Base-by-base conservation (phyloP, 768 basidiomycete species). In the Auricularia auricula-judae region DNA sequence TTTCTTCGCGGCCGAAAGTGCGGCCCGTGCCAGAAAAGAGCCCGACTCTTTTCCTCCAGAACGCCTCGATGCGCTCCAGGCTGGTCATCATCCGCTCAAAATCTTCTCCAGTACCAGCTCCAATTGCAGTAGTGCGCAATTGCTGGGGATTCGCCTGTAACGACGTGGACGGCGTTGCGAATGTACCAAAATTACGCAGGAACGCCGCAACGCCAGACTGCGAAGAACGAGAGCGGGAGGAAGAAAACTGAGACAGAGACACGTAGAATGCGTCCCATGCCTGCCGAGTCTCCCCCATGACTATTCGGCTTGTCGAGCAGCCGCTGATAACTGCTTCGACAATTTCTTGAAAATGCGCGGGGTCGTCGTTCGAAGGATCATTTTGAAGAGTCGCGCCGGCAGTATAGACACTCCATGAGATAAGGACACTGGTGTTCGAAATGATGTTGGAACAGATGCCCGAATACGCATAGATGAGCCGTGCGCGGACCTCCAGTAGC, bases 61-160 rank as follows among this genome's bases (percentile, higher is more conserved):
- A 51, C 5, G 47, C 47, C 47, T 51, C 47, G 16, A 51, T 51
- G 7, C 16, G 18, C 11, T 11, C 47, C 0, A 51, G 47, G 18
- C 47, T 11, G 0, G 0, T 0, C 0, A 51, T 18, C 0, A 51
- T 1, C 4, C 11, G 18, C 18, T 1, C 5, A 1, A 51, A 5
- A 0, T 14, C 39, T 0, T 29, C 29, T 0, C 29, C 29, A 29
- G 29, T 29, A 0, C 29, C 29, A 29, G 29, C 29, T 29, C 29
- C 29, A 29, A 29, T 29, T 29, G 0, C 12, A 0, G 12, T 0
- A 7, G 39, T 42, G 7, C 8, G 39, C 0, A 42, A 42, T 14
- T 8, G 7, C 39, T 8, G 39, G 39, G 39, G 0, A 42, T 42
- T 42, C 12, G 10, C 16, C 14, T 18, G 10, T 11, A 1, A 18